Evolutionary conservation across 768 basidiomycete species (phyloP), one percentile per base, ranked within the genome.

Genomic region (Leccinum fibrillosum): DNA sequence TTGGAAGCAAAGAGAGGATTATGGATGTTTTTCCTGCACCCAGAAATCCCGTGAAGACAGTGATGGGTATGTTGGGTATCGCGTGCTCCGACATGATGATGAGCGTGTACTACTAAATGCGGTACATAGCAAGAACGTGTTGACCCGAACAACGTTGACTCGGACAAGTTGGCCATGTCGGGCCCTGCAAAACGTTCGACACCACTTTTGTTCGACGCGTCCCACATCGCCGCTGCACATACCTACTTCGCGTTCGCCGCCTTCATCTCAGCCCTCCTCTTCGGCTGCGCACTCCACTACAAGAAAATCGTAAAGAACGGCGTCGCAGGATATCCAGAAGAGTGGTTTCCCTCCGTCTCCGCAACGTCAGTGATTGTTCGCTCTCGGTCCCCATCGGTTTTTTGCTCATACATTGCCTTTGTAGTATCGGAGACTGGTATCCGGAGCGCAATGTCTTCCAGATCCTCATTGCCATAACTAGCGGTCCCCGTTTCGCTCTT

Each of bases 11-110:
- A 2, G 90, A 88, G 17, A 96, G 82, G 61, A 97, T 95, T 26
- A 90, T 78, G 3, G 85, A 85, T 0, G 88, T 90, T 72, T 90
- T 90, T 45, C 89, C 90, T 17, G 88, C 88, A 3, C 89, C 90
- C 4, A 94, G 82, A 69, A 93, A 96, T 15, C 94, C 94, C n/a
- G 94, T 98, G 74, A 96, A 93, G 57, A 95, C 90, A 1, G 95
- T 95, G 62, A 97, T 88, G 12, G 93, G 92, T 64, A 94, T 94
- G 49, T 58, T 10, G 55, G 59, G 42, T 55, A 57, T 55, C 63
- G 6, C 2, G 17, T 19, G 51, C 37, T 9, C 54, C 19, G 53
- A 6, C 68, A 69, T 68, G 47, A 15, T 54, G 7, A 17, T 55
- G 7, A 12, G n/a, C 3, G 47, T 25, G 25, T 15, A 45, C 44